phyloP scores from a whole-genome alignment of 129 eudicot genomes.

The Lonicera japonica region DNA sequence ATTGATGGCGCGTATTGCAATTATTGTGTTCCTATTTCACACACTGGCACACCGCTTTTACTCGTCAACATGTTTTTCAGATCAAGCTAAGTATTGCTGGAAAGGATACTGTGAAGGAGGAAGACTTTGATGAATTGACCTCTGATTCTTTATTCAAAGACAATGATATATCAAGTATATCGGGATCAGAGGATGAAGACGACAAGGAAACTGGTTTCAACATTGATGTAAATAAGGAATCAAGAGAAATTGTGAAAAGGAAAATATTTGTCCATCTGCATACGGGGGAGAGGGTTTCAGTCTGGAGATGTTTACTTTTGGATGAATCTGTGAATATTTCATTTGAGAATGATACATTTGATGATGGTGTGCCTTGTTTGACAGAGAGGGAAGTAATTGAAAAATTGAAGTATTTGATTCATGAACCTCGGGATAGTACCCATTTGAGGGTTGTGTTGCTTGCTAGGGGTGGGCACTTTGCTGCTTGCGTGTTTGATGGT shows the following conservation, averaged over 20 bases:
- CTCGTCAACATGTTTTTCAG: constrained; percentile 37
- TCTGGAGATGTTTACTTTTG: constrained; percentile 66
- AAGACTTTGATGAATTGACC: constrained; percentile 75
- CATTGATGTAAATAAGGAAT: constrained; percentile 30
- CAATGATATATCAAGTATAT: constrained; percentile 81
- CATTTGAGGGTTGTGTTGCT: constrained; percentile 77
- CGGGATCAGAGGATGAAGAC: constrained; percentile 92
- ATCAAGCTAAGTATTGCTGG: constrained; percentile 84
- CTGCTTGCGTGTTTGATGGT: constrained; percentile 98
- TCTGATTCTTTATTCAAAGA: constrained; percentile 65
- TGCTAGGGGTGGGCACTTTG: constrained; percentile 92
- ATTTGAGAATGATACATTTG: constrained; percentile 41
- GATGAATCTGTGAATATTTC: constrained; percentile 50
- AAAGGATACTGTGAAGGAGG: constrained; percentile 68
- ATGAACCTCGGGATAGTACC: constrained; percentile 62
- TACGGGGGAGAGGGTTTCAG: constrained; percentile 52
- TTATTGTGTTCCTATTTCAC: background rate
- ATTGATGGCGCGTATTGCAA: background rate
- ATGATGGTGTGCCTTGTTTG: constrained; percentile 22
- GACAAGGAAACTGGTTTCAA: constrained; percentile 35
- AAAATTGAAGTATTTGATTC: constrained; percentile 39
- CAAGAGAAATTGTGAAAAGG: constrained; percentile 33
- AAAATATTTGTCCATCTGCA: constrained; percentile 60
- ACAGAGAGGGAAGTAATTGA: constrained; percentile 56
- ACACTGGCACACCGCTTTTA: background rate